Evolutionary conservation across 208 protist species (phyloP), one percentile per base, ranked within the genome.

Genomic region (Crithidia mellificae): DNA sequence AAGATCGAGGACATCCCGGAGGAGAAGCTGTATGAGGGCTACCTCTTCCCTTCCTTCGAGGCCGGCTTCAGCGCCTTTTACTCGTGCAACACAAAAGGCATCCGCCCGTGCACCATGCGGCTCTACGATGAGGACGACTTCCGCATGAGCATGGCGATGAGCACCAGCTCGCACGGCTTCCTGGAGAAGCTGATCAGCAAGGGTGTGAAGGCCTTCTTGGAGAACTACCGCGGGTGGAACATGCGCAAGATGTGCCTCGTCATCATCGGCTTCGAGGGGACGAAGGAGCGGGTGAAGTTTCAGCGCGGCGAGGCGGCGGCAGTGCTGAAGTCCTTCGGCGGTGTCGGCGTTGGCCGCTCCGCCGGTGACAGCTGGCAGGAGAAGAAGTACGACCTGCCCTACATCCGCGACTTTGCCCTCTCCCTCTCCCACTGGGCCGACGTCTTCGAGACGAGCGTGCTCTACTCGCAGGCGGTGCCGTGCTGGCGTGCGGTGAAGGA

Each of bases 341-440:
- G 74, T 32, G 51, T 96, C 32, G 67, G 77, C 53, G 53, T 95
- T 49, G 93, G 93, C 2, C 59, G 46, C 36, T 74, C 76, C 9
- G 77, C 93, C 15, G 93, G 93, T 19, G 71, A 67, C 36, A 89
- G 81, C 71, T 97, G 93, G 93, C 90, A 95, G 74, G 87, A 95
- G 75, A 97, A 96, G 77, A 97, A 97, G 75, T 97, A 97, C 79
- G 93, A 97, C 73, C 80, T 96, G 51, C 93, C 93, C 17, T 94
- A 96, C 77, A 87, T 97, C 44, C 86, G 93, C 17, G 93, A 97
- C 72, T 94, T 97, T 56, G 83, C 85, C 6, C 79, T 97, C 9
- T 81, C 83, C 27, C 77, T 92, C 39, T 83, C 80, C 0, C 85
- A 90, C 67, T 97, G 93, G 91, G 88, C 90, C 15, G 93, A 97